phyloP scores from a whole-genome alignment of 2,329 filamentous ascomycete species.

The Colletotrichum sp. region DNA sequence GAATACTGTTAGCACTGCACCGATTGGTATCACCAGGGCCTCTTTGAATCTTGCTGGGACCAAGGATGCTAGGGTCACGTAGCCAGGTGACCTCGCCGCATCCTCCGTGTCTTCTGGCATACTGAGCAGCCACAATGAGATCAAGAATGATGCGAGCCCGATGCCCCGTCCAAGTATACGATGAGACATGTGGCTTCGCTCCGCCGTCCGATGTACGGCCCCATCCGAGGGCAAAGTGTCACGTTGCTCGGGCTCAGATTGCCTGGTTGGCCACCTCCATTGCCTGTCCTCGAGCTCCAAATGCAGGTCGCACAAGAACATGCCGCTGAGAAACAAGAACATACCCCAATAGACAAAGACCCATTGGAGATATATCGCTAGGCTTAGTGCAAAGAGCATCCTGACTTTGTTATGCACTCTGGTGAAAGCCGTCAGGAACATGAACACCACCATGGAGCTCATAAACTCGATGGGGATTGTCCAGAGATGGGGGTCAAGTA shows the following conservation, averaged over 20 bases:
- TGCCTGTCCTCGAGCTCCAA: neutral
- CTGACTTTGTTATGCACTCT: neutral
- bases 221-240: neutral
- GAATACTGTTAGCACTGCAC: neutral
- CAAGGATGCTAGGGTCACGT: neutral
- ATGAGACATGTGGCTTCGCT: neutral
- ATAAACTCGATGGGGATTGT: conserved; percentile 66
- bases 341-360: neutral
- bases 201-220: neutral
- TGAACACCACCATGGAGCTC: conserved; percentile 61
- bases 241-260: neutral
- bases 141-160: neutral
- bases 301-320: conserved; percentile 3
- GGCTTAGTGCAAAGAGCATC: neutral
- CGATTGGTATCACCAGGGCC: neutral
- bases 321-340: neutral
- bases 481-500: conserved; percentile 65
- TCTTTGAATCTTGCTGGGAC: neutral
- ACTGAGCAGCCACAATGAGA: neutral
- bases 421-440: conserved; percentile 53
- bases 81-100: neutral
- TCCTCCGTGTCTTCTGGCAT: conserved; percentile 1
- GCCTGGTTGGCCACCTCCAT: neutral
- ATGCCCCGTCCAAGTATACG: neutral
- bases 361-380: neutral